phyloP scores from a whole-genome alignment of 305 asterid species.

The Fraxinus platypoda region DNA sequence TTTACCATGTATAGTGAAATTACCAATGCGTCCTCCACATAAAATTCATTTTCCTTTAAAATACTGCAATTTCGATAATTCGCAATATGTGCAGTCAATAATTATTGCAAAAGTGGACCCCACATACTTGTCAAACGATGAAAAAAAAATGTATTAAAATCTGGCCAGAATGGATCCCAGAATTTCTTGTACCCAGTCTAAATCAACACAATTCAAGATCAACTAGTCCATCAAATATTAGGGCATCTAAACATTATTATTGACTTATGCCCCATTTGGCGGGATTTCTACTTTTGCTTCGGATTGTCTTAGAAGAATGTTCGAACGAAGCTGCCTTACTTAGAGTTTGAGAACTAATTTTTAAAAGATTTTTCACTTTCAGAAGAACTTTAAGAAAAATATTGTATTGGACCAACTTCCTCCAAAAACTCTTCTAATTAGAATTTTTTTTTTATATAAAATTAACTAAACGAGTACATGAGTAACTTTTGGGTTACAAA shows the following conservation, averaged over 20 bases:
- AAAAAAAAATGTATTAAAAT: no score
- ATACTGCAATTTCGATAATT: no score
- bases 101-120: no score
- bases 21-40: no score
- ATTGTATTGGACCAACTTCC: neutral
- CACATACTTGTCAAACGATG: no score
- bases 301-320: neutral
- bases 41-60: no score
- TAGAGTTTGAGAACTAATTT: neutral
- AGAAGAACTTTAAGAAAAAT: neutral
- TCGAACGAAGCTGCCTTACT: neutral
- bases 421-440: neutral
- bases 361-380: no score
- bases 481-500: neutral
- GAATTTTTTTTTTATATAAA: no score
- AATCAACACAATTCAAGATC: neutral
- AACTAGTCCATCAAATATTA: neutral
- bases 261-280: no score
- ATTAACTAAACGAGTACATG: neutral
- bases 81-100: no score
- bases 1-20: no score
- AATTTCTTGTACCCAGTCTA: neutral
- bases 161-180: no score
- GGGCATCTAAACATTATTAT: neutral
- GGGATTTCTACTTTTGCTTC: neutral